These are phyloP conservation scores for Penicillium crustosum DNA, from an alignment of 2,329 filamentous ascomycete species.

Conservation along the genomic window DNA sequence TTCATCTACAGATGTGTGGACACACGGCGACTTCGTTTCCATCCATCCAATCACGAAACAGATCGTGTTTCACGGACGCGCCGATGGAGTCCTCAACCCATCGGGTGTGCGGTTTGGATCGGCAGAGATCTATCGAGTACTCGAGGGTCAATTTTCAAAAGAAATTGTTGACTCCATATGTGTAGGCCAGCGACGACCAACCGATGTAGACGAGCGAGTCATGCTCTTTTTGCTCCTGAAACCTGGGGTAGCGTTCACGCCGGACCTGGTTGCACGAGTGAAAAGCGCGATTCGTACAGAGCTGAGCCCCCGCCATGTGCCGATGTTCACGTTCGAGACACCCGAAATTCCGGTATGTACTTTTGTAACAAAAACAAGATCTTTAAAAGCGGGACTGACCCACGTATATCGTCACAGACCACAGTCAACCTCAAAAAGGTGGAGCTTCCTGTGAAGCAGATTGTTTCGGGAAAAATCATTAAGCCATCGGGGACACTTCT, in stretches of 20 bases:
- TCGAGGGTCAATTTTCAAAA: conserved; percentile 50
- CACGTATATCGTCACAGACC: conserved; percentile 53
- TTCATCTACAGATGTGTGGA: conserved; percentile 63
- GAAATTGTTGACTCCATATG: conserved; percentile 69
- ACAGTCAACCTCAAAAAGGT: conserved; percentile 85
- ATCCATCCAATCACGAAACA: conserved; percentile 67
- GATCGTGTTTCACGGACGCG: conserved; percentile 34
- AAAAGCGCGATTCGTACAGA: conserved; percentile 65
- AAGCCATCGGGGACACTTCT: conserved; percentile 73
- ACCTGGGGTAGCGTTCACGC: conserved; percentile 24
- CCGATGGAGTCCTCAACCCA: conserved; percentile 77
- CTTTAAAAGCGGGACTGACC: conserved; percentile 50
- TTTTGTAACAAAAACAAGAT: conserved; percentile 48
- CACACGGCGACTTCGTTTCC: conserved; percentile 77
- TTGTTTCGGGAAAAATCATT: conserved; percentile 70
- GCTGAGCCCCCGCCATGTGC: conserved; percentile 73
- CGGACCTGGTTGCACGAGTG: conserved; percentile 52
- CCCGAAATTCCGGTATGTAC: conserved; percentile 65
- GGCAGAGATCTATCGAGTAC: conserved; percentile 74
- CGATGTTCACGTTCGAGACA: conserved; percentile 74
- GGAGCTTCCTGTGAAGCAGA: conserved; percentile 79
- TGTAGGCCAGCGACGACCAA: conserved; percentile 69
- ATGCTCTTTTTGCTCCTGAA: conserved; percentile 62
- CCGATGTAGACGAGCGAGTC: conserved; percentile 58
- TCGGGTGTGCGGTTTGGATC: conserved; percentile 76